Evolutionary conservation across 2,329 filamentous ascomycete species (phyloP), one percentile per base, ranked within the genome.

Genomic region (Aureobasidium zeae): DNA sequence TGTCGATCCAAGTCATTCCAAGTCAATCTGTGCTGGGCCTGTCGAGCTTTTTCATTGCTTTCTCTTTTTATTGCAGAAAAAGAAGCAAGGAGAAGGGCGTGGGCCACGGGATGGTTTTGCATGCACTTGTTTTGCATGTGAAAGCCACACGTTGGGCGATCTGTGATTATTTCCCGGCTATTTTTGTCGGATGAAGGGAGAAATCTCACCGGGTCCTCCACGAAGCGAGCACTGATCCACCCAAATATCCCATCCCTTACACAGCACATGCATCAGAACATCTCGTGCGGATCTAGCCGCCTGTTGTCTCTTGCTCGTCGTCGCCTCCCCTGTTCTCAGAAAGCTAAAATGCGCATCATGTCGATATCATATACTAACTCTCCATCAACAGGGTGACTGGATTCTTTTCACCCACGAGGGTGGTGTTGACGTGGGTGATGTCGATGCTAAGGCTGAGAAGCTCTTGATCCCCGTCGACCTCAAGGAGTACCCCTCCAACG

Each of bases 401-500:
- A 95, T 98, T 64, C 86, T 98, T 62, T 98, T 98, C 76, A 95
- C 89, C 60, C 87, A 98, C 72, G 91, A 98, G 72, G 91, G 91
- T 75, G 91, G 91, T 83, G 88, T 98, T 55, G 91, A 98, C 69
- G 91, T 98, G 58, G 91, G 91, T 65, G 91, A 98, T 79, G 91
- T 98, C 55, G 91, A 98, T 61, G 87, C 81, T 53, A 98, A 98
- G 77, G 91, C 91, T 52, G 86, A 96, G 79, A 98, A 96, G 83
- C 78, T 98, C 52, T 73, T 98, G 63, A 87, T 98, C 59, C 89
- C 91, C 57, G 91, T 98, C 59, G 88, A 96, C 69, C 82, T 98
- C 51, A 76, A 81, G 54, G 73, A 95, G 68, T 98, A 89, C 70
- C 91, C 91, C 54, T 94, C 88, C 54, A 96, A 98, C 71, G 83